Percentiles rank a stretch among this genome's conserved stretches.
phyloP scores from a whole-genome alignment of 2,329 filamentous ascomycete species.

The Botryosphaeria dothidea region DNA sequence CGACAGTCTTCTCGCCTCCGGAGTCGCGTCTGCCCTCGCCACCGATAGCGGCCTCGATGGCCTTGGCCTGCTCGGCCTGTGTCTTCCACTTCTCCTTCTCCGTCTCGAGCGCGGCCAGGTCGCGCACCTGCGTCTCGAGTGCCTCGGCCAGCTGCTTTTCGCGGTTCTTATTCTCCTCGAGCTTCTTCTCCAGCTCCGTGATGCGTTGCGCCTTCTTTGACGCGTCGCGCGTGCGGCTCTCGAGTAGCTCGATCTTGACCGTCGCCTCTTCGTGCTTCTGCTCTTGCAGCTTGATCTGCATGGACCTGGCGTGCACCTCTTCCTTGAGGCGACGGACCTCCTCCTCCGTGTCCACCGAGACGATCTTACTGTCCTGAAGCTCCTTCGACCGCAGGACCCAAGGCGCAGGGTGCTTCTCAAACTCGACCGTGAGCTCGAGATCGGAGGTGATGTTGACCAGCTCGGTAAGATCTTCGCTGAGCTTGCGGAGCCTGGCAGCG shows the following conservation, averaged over 20 bases:
- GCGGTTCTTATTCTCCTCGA: constrained; percentile 13
- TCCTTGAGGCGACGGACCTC: constrained; percentile 79
- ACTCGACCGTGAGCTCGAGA: constrained; percentile 47
- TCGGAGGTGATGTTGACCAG: constrained; percentile 62
- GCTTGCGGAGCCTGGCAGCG: constrained; percentile 63
- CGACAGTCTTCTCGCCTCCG: constrained; percentile 19
- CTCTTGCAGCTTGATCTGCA: constrained; percentile 55
- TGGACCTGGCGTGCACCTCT: constrained; percentile 73
- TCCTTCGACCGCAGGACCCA: constrained; percentile 83
- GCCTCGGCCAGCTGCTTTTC: constrained; percentile 17
- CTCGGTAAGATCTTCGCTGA: constrained; percentile 67
- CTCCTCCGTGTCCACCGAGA: constrained; percentile 80
- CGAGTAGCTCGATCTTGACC: constrained; percentile 92
- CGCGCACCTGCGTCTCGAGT: constrained; percentile 13
- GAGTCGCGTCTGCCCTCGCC: constrained; percentile 7
- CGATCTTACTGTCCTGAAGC: constrained; percentile 77
- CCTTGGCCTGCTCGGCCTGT: constrained; percentile 18
- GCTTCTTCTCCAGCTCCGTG: constrained; percentile 17
- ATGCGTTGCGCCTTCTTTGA: constrained; percentile 63
- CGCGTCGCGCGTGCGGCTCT: constrained; percentile 82
- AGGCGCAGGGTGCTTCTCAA: constrained; percentile 73
- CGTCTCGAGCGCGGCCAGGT: constrained; percentile 16
- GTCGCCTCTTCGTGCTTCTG: constrained; percentile 81
- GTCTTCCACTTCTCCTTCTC: constrained; percentile 20
- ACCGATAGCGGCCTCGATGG: constrained; percentile 9